Percentiles rank a stretch among this genome's conserved stretches.
phyloP scores from a whole-genome alignment of 2,329 filamentous ascomycete species.

The Teratosphaeria pseudoeucalypti region DNA sequence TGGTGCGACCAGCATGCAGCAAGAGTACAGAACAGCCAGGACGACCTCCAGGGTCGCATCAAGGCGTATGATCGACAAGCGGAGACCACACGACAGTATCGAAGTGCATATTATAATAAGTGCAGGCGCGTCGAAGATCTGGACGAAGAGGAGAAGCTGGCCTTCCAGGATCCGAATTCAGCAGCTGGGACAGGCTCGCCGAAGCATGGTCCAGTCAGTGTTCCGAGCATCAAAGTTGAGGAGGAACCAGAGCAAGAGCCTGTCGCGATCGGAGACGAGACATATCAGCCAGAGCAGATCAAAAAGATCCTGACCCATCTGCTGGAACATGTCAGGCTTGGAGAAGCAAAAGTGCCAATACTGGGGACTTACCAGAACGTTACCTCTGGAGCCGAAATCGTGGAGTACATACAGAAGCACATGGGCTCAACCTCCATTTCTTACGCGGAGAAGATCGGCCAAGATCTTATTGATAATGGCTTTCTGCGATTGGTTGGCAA shows the following conservation, averaged over 20 bases:
- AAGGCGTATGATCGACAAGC: constrained; percentile 89
- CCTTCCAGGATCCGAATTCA: constrained; percentile 73
- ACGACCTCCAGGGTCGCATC: constrained; percentile 81
- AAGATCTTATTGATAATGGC: constrained; percentile 78
- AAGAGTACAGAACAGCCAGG: constrained; percentile 86
- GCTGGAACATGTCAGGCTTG: constrained; percentile 74
- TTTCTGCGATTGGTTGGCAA: constrained; percentile 87
- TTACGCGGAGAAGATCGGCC: constrained; percentile 88
- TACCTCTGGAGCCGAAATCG: constrained; percentile 82
- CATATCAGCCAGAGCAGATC: constrained; percentile 73
- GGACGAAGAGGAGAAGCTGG: constrained; percentile 96
- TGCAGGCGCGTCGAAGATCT: constrained; percentile 91
- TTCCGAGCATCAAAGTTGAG: constrained; percentile 76
- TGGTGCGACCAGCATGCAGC: constrained; percentile 95
- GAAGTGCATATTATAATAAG: constrained; percentile 98
- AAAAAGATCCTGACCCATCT: constrained; percentile 85
- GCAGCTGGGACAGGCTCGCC: constrained; percentile 38
- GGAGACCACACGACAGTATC: constrained; percentile 81
- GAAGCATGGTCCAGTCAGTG: constrained; percentile 39
- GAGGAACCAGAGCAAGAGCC: constrained; percentile 66
- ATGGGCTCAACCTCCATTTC: constrained; percentile 67
- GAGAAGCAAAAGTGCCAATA: constrained; percentile 90
- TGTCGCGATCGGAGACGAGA: constrained; percentile 82
- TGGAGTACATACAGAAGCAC: constrained; percentile 85
- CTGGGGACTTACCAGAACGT: constrained; percentile 91